Evolutionary conservation across 176 grass and related monocot species (phyloP), one percentile per base, ranked within the genome.

Genomic region (Sorghum bicolor): DNA sequence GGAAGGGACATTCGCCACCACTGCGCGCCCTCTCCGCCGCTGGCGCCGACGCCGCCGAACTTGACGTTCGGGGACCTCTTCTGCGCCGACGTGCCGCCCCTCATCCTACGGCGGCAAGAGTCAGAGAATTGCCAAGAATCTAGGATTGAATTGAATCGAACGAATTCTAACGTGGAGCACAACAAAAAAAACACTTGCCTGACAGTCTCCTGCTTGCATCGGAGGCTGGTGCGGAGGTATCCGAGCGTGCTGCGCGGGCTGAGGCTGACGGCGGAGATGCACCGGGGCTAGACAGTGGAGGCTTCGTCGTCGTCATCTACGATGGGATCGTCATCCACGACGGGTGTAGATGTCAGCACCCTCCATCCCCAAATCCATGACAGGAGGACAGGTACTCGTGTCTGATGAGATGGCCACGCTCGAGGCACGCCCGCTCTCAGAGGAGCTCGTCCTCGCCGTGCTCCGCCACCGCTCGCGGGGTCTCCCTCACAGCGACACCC

Each of bases 161-260:
- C 8, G 65, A 72, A 45, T 47, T 72, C 67, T 6, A 4, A 24
- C 10, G 43, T 6, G 8, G 60, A n/a, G n/a, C n/a, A n/a, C n/a
- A 74, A 11, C 16, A 12, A 14, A 16, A 25, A 5, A 1, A 2
- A 30, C 10, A 75, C 83, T 85, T 89, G 64, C 94, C 94, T 95
- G 64, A 92, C 39, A 8, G 89, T 90, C 83, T 98, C 96, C 78
- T 98, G 93, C 88, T 95, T 98, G 87, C 96, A 98, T 11, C 91
- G 74, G 82, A 98, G 85, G 80, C 96, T 98, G 73, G 96, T 98
- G 25, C 82, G 90, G 71, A 94, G 90, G 76, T 98, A 95, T 11
- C 92, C 91, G 53, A 80, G 88, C n/a, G 93, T 98, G 89, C 96
- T 98, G 25, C 91, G 93, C 4, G 96, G 96, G 89, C 96, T 98